Evolutionary conservation across 352 stramenopile species (phyloP).

Genomic region (Phytophthora cryptogea): DNA sequence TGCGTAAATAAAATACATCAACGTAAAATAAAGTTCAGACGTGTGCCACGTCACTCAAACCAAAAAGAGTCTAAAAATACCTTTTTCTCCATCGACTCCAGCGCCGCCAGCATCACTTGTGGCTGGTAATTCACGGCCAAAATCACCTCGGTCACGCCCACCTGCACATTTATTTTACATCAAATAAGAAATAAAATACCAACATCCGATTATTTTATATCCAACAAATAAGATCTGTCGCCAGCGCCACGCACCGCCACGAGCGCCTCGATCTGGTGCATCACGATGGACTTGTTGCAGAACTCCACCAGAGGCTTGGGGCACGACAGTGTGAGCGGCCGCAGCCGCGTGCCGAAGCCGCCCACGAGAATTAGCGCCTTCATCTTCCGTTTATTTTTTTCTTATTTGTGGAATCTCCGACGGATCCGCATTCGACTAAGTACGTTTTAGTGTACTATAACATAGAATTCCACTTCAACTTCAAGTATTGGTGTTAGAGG

Average conservation of each 20-base stretch:
- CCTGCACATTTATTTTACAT: conserved; percentile 32
- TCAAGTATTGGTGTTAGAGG: no score
- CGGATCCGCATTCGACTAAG: neutral
- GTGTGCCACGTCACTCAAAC: no score
- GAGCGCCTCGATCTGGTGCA: conserved; percentile 91
- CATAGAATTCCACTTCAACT: conserved; percentile 12
- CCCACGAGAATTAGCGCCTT: conserved; percentile 92
- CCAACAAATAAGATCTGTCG: neutral
- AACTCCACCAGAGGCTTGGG: conserved; percentile 92
- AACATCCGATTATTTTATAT: neutral
- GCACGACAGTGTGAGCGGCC: conserved; percentile 89
- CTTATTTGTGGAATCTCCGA: neutral
- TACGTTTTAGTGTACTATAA: neutral
- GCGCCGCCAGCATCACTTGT: conserved; percentile 84
- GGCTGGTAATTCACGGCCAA: conserved; percentile 91
- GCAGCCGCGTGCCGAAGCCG: conserved; percentile 89
- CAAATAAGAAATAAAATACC: conserved; percentile 1
- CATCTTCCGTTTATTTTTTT: conserved; percentile 44
- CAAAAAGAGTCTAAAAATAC: conserved; percentile 18
- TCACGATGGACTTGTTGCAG: conserved; percentile 91
- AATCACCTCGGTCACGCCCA: conserved; percentile 90
- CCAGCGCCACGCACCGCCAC: conserved; percentile 47
- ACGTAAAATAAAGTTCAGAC: conserved; percentile 2
- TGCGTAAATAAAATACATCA: conserved; percentile 25
- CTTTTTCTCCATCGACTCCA: conserved; percentile 84